phyloP scores from a whole-genome alignment of 768 basidiomycete species.

The Russula sp. region DNA sequence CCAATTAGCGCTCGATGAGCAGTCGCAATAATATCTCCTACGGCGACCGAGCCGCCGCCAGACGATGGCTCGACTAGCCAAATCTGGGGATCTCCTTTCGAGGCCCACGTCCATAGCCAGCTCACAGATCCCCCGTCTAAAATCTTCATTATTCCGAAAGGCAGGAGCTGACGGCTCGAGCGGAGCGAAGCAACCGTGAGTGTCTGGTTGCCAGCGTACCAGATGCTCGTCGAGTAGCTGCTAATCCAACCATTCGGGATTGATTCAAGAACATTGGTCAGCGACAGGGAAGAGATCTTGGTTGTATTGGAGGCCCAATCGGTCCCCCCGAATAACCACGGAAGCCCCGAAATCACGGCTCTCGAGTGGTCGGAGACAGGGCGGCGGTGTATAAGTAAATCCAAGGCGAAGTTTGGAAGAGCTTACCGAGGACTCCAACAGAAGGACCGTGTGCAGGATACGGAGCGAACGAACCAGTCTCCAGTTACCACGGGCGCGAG shows the following conservation, averaged over 20 bases:
- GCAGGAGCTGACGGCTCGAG: neutral
- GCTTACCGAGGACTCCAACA: neutral
- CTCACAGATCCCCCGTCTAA: neutral
- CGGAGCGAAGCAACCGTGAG: neutral
- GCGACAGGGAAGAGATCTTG: neutral
- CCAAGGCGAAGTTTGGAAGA: neutral
- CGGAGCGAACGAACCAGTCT: neutral
- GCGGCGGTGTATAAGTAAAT: neutral
- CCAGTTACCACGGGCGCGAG: neutral
- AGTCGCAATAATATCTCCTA: neutral
- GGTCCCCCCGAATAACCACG: neutral
- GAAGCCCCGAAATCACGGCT: neutral
- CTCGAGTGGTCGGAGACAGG: neutral
- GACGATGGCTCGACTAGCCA: too few species aligned
- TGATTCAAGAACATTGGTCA: neutral
- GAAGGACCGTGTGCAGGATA: neutral
- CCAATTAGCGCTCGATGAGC: neutral
- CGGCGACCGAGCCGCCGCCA: neutral
- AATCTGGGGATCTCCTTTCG: neutral
- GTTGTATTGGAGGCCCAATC: neutral
- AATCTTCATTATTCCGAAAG: neutral
- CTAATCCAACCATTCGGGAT: constrained; percentile 12
- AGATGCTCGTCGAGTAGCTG: neutral
- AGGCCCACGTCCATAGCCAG: neutral
- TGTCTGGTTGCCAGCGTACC: neutral